phyloP scores from a whole-genome alignment of 441 rosid genomes.

The Bocquillonia castaneifolia region DNA sequence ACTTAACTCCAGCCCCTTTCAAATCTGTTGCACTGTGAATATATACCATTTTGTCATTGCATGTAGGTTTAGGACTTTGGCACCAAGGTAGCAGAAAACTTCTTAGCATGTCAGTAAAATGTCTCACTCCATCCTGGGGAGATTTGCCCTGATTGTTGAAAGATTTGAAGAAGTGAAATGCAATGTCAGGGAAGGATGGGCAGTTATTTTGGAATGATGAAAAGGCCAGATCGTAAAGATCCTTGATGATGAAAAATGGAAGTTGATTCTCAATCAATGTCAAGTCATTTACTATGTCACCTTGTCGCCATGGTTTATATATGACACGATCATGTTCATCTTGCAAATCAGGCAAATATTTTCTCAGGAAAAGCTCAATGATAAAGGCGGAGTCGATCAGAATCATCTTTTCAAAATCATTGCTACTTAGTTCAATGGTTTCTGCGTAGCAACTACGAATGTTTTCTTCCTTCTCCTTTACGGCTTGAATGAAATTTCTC shows the following conservation, averaged over 20 bases:
- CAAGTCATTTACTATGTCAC: not conserved
- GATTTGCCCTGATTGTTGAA: not conserved
- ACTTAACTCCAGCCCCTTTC: not conserved
- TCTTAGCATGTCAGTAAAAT: not conserved
- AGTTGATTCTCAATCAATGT: not conserved
- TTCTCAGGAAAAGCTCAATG: not conserved
- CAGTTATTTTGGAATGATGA: not conserved
- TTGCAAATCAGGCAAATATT: not conserved
- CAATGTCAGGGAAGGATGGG: not conserved
- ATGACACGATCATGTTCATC: not conserved
- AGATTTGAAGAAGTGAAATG: not conserved
- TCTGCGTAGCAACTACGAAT: slow-evolving; percentile 1
- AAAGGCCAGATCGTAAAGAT: not conserved
- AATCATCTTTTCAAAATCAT: not conserved
- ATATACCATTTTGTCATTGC: not conserved
- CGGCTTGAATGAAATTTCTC: not conserved
- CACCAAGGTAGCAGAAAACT: not conserved
- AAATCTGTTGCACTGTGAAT: slow-evolving; percentile 1
- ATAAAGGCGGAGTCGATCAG: not conserved
- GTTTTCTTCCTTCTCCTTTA: not conserved
- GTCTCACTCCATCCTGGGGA: not conserved
- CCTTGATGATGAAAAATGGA: not conserved
- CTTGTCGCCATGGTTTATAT: not conserved
- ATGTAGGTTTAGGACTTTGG: not conserved
- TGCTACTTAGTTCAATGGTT: not conserved